Base-by-base conservation (phyloP, 1,284 basidiomycete species). In the Tremellales sp. region DNA sequence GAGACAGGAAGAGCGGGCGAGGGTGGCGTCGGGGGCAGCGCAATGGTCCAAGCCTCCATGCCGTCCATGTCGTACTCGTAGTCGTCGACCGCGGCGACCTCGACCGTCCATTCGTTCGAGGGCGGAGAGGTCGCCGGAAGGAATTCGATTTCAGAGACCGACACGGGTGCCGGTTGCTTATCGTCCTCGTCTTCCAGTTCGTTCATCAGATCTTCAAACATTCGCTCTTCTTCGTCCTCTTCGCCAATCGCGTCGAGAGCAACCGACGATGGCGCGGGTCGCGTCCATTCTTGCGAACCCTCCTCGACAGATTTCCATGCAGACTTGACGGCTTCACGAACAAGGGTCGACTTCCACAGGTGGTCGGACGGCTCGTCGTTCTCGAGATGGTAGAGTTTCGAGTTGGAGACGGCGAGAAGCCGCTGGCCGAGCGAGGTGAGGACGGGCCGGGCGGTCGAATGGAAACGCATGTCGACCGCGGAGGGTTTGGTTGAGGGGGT, bases 341-440 rank as follows among this genome's bases (percentile, higher is more conserved):
- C 61, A 37, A 70, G 46, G 34, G 69, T 61, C 37, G 56, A 57
- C 43, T 61, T 62, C 38, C 49, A 52, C n/a, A 70, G 54, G 2
- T 50, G 45, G 16, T 32, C 40, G 22, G 51, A 56, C 5, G 50
- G 47, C 41, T 70, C 67, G 12, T 47, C 43, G 5, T 52, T 41
- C 19, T 69, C 68, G 45, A 69, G 57, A 26, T 37, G 19, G 40
- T 51, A 48, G 28, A 70, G 61, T 56, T 70, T 70, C 28, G 38
- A 45, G 51, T 65, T 61, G 40, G 68, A 70, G 34, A 69, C 47
- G 43, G 50, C 43, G 27, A 70, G 61, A 39, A 70, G 61, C 36
- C 65, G 56, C 48, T 59, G 53, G 25, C 68, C 68, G 9, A 69
- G 51, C 5, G 68, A 66, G 43, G 68, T 70, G 41, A 70, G 60